Percentiles rank a stretch among this genome's conserved stretches.
phyloP scores from a whole-genome alignment of 768 basidiomycete genomes.

The Boletus rufocinnamomeus region DNA sequence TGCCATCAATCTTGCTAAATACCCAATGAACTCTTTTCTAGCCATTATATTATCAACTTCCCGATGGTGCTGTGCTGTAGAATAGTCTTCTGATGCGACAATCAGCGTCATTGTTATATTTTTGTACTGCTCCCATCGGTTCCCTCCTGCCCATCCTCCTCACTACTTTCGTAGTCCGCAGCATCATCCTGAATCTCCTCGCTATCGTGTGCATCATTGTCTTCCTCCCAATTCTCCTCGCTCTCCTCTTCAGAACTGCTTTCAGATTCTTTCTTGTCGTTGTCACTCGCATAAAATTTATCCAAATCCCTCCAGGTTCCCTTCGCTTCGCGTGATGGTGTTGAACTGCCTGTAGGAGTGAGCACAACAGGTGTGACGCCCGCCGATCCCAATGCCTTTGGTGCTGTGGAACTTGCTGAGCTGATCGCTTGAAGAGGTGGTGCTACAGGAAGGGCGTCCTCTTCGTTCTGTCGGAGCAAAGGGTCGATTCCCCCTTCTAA shows the following conservation, averaged over 20 bases:
- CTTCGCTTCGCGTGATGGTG: conserved; percentile 46
- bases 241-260: conserved; percentile 33
- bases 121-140: conserved; percentile 18
- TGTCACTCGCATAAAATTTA: conserved; percentile 64
- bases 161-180: conserved; percentile 20
- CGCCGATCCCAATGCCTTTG: conserved; percentile 34
- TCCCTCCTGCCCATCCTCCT: conserved; percentile 21
- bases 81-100: conserved; percentile 1
- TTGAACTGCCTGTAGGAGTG: conserved; percentile 53
- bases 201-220: conserved; percentile 26
- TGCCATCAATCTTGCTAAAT: neutral
- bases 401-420: conserved; percentile 33
- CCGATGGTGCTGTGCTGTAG: conserved; percentile 45
- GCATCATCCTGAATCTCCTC: conserved; percentile 35
- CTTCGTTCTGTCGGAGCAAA: conserved; percentile 66
- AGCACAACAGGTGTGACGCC: conserved; percentile 52
- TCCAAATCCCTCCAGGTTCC: conserved; percentile 63
- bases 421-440: conserved; percentile 43
- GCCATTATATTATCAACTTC: conserved; percentile 58
- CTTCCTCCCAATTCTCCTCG: conserved; percentile 35
- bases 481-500: conserved; percentile 82
- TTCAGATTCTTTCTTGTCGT: conserved; percentile 37
- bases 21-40: conserved; percentile 19
- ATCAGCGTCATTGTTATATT: conserved; percentile 14
- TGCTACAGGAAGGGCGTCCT: conserved; percentile 43